These are phyloP conservation scores for Acmispon strigosus DNA, from an alignment of 306 rosid genomes.

Conservation along the genomic window DNA sequence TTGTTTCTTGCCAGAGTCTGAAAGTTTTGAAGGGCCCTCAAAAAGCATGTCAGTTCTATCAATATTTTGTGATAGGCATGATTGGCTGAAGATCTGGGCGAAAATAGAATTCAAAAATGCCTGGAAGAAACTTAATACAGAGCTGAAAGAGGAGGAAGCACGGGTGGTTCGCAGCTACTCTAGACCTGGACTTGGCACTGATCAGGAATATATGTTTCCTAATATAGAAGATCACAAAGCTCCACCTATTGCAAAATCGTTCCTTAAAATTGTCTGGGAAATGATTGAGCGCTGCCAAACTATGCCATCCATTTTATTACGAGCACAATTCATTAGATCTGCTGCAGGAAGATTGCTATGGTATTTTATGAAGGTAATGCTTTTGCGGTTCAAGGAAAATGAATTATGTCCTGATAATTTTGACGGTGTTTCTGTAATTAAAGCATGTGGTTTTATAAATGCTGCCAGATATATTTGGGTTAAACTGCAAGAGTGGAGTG, in stretches of 20 bases:
- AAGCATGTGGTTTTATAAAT: conserved; percentile 49
- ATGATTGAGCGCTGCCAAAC: conserved; percentile 55
- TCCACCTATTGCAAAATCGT: conserved; percentile 49
- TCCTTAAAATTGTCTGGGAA: conserved; percentile 57
- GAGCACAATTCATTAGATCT: conserved; percentile 48
- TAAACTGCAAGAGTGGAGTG: conserved; percentile 64
- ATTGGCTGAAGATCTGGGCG: conserved; percentile 79
- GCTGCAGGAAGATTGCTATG: conserved; percentile 61
- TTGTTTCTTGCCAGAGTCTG: conserved; percentile 37
- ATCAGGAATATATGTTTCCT: conserved; percentile 28
- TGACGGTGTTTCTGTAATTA: conserved; percentile 31
- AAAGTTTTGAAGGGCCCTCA: conserved; percentile 39
- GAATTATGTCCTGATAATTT: conserved; percentile 31
- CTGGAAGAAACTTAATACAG: conserved; percentile 48
- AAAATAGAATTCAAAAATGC: conserved; percentile 70
- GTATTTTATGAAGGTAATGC: conserved; percentile 59
- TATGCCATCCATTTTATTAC: conserved; percentile 43
- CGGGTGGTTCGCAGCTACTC: conserved; percentile 37
- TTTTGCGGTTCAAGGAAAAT: conserved; percentile 42
- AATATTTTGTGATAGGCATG: conserved; percentile 51
- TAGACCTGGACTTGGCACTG: conserved; percentile 21
- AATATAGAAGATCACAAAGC: conserved; percentile 53
- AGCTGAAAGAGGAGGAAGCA: conserved; percentile 47
- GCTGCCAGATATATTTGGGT: conserved; percentile 52
- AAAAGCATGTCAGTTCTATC: conserved; percentile 44